phyloP scores from a whole-genome alignment of 257 asterid genomes.

The Capsicum rhomboideum region DNA sequence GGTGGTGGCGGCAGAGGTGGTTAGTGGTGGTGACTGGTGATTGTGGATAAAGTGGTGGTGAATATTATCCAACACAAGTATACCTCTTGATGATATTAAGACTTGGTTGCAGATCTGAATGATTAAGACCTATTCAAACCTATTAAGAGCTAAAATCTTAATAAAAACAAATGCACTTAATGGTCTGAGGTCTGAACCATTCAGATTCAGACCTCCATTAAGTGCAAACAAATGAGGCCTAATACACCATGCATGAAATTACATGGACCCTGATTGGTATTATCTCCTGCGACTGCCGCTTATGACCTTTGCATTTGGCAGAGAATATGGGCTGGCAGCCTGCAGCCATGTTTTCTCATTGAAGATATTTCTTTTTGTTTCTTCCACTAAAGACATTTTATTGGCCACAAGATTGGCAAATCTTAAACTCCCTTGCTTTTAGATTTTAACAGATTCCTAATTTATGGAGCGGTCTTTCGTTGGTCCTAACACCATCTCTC shows the following conservation, averaged over 20 bases:
- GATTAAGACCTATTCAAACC: too few species aligned
- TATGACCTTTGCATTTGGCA: neutral
- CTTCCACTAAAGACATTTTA: neutral
- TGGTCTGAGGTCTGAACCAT: too few species aligned
- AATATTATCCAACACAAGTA: too few species aligned
- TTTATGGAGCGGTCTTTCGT: neutral
- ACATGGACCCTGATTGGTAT: neutral
- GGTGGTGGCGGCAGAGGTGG: too few species aligned
- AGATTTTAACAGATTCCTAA: neutral
- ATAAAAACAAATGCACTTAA: too few species aligned
- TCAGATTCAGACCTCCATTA: too few species aligned
- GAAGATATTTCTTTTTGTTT: neutral
- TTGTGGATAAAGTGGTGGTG: too few species aligned
- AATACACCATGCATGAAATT: neutral
- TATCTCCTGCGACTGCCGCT: neutral
- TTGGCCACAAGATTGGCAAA: neutral
- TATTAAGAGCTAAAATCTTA: too few species aligned
- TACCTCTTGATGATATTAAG: too few species aligned
- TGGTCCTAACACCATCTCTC: neutral
- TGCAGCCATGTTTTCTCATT: neutral
- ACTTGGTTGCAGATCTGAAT: too few species aligned
- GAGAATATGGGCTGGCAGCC: neutral
- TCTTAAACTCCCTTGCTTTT: neutral
- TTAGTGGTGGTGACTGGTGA: too few species aligned
- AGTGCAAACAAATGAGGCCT: too few species aligned